Evolutionary conservation across 2,329 filamentous ascomycete genomes (phyloP).

Genomic region (Verticillium nonalfalfae): DNA sequence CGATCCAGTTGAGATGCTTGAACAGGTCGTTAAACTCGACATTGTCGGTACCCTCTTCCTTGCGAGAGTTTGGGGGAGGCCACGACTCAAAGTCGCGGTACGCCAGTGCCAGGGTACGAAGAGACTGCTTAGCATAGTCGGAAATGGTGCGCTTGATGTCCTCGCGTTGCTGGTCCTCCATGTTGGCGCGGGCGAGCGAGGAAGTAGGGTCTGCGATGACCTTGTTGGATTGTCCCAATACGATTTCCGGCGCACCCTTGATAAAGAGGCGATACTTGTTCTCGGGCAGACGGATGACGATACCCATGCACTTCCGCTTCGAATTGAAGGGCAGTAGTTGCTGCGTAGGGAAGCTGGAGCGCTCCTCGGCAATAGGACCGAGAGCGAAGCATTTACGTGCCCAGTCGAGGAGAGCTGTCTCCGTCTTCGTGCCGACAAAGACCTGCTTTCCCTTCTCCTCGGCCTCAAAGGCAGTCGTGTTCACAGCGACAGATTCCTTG

Average conservation of each 20-base stretch:
- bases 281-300: conserved; percentile 20
- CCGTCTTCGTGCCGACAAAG: conserved; percentile 50
- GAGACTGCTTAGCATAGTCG: conserved; percentile 58
- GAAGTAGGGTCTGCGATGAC: conserved; percentile 37
- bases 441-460: conserved; percentile 30
- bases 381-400: conserved; percentile 24
- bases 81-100: conserved; percentile 62
- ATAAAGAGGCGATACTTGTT: conserved; percentile 37
- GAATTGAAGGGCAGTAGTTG: conserved; percentile 45
- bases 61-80: conserved; percentile 58
- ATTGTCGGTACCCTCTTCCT: conserved; percentile 51
- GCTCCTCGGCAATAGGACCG: conserved; percentile 35
- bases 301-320: conserved; percentile 45
- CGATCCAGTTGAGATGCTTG: conserved; percentile 30
- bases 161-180: conserved; percentile 19
- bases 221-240: conserved; percentile 35
- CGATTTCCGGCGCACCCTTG: conserved; percentile 49
- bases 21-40: conserved; percentile 37
- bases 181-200: conserved; percentile 19
- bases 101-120: conserved; percentile 59
- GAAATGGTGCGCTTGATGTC: conserved; percentile 25
- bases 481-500: conserved; percentile 34
- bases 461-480: conserved; percentile 49
- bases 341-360: conserved; percentile 36
- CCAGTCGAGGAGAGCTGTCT: conserved; percentile 42